These are phyloP conservation scores for Ecytonucleospora hepatopenaei DNA, from an alignment of 371 early-diverging fungal genomes.

Conservation along the genomic window DNA sequence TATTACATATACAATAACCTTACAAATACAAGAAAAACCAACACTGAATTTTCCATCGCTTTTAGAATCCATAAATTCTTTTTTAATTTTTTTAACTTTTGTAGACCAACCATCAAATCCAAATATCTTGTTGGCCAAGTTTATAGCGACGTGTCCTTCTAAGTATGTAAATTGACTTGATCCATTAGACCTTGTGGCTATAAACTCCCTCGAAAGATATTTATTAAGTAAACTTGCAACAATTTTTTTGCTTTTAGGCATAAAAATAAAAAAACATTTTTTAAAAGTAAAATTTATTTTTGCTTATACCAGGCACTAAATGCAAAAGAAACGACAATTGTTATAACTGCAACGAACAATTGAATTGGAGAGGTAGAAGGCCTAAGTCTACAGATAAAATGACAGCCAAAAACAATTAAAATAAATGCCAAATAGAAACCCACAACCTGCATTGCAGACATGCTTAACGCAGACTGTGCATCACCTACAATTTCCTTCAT, in stretches of 20 bases:
- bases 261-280: not conserved
- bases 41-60: constrained; percentile 61
- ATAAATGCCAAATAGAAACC: constrained; percentile 53
- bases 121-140: constrained; percentile 83
- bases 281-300: constrained; percentile 6
- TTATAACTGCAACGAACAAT: constrained; percentile 31
- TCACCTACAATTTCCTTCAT: constrained; percentile 28
- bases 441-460: constrained; percentile 50
- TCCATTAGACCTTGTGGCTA: constrained; percentile 55
- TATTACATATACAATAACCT: constrained; percentile 76
- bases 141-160: constrained; percentile 75
- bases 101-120: constrained; percentile 92
- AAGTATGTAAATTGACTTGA: constrained; percentile 65
- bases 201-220: constrained; percentile 62
- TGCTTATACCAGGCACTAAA: constrained; percentile 13
- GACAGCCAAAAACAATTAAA: constrained; percentile 48
- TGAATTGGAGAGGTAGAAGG: constrained; percentile 37
- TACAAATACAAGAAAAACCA: constrained; percentile 68
- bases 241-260: constrained; percentile 9
- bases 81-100: constrained; percentile 62
- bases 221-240: constrained; percentile 46
- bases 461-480: constrained; percentile 10
- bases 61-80: constrained; percentile 64
- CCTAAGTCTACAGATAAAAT: constrained; percentile 50
- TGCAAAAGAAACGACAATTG: constrained; percentile 23